These are phyloP conservation scores for Kappamyces sp. DNA, from an alignment of 192 early-diverging fungal species.

Conservation along the genomic window DNA sequence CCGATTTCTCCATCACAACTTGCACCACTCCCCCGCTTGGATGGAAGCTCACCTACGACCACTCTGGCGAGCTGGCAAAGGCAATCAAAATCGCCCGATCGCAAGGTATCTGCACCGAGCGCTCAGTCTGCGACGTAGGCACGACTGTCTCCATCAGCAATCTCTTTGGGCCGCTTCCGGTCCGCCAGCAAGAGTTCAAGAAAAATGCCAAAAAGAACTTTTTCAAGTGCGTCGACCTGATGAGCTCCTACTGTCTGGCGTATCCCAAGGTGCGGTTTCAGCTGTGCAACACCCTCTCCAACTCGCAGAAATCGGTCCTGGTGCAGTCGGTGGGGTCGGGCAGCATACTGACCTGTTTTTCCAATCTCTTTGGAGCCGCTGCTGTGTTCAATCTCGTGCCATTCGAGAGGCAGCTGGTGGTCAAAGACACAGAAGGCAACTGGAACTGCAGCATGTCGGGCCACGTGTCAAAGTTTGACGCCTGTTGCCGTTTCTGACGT, in stretches of 20 bases:
- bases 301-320: neutral
- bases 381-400: neutral
- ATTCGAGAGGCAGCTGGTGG: neutral
- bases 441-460: no score
- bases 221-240: conserved; percentile 61
- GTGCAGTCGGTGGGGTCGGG: neutral
- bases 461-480: conserved; percentile 8
- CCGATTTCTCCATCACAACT: conserved; percentile 61
- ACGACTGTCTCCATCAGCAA: conserved; percentile 71
- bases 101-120: conserved; percentile 19
- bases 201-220: conserved; percentile 78
- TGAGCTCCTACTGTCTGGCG: conserved; percentile 84
- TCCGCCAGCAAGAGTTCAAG: conserved; percentile 78
- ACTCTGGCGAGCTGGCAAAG: conserved; percentile 49
- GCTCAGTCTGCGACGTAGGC: conserved; percentile 40
- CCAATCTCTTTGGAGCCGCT: conserved; percentile 8
- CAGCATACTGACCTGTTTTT: conserved; percentile 2
- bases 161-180: conserved; percentile 82
- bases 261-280: conserved; percentile 58
- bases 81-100: conserved; percentile 48
- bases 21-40: conserved; percentile 46
- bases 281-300: conserved; percentile 1
- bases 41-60: conserved; percentile 62
- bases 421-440: neutral
- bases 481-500: conserved; percentile 49